Conservation (phyloP, 495 filamentous ascomycete species). For the Hypoxylon fragiforme region DNA sequence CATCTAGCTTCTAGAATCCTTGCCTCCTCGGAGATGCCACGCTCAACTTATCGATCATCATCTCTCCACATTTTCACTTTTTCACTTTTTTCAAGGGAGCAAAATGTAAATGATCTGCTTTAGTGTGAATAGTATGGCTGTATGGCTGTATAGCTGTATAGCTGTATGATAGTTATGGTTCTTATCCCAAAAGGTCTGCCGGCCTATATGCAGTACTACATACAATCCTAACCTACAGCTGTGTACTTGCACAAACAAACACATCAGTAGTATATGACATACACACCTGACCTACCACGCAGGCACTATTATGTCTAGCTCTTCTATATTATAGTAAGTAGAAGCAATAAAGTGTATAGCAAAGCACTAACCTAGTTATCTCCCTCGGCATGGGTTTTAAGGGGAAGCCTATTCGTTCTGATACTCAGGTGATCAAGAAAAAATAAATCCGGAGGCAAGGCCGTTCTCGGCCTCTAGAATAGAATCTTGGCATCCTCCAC, state of each 20-base stretch:
- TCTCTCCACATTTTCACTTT: constrained; percentile 23
- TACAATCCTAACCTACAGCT: neutral
- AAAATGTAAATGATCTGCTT: constrained; percentile 21
- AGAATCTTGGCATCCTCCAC: constrained; percentile 23
- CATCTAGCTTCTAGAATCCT: constrained; percentile 16
- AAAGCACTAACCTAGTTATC: too few species aligned
- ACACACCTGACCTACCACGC: too few species aligned
- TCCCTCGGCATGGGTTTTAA: too few species aligned
- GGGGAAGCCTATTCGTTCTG: too few species aligned
- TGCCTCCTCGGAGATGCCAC: constrained; percentile 44
- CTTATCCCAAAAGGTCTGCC: constrained; percentile 26
- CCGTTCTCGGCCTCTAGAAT: constrained; percentile 23
- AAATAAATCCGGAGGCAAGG: too few species aligned
- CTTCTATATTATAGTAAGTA: too few species aligned
- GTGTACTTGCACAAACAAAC: constrained; percentile 12
- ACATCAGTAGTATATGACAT: too few species aligned
- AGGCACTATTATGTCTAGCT: too few species aligned
- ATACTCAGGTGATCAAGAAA: constrained; percentile 25
- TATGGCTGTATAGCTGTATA: neutral
- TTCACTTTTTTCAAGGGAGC: neutral
- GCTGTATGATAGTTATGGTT: constrained; percentile 1
- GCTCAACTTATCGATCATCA: constrained; percentile 29
- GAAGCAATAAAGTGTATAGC: too few species aligned
- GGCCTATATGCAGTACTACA: constrained; percentile 23
- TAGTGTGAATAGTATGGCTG: neutral